Percentiles rank a stretch among this genome's conserved stretches.
phyloP scores from a whole-genome alignment of 2,329 filamentous ascomycete genomes.

The Colletotrichum scovillei region DNA sequence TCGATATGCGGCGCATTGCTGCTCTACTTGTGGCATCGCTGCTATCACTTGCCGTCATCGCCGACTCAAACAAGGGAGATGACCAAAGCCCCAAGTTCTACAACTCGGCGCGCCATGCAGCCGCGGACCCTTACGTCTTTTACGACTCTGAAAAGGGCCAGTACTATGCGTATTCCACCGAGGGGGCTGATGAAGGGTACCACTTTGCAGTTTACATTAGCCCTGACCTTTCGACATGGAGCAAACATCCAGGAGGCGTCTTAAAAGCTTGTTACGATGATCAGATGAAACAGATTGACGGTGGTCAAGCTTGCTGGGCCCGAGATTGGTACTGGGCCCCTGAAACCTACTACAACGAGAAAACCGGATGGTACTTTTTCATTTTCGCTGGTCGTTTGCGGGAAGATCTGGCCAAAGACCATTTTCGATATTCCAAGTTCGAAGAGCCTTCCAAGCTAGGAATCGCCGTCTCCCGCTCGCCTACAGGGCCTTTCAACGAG shows the following conservation, averaged over 20 bases:
- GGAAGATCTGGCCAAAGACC: constrained; percentile 44
- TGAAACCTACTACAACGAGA: constrained; percentile 48
- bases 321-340: constrained; percentile 51
- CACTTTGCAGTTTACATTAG: constrained; percentile 50
- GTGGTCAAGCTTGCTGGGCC: constrained; percentile 49
- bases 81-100: constrained; percentile 43
- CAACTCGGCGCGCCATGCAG: constrained; percentile 46
- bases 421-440: constrained; percentile 48
- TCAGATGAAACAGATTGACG: constrained; percentile 42
- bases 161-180: constrained; percentile 51
- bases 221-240: constrained; percentile 50
- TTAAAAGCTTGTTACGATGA: constrained; percentile 46
- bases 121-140: constrained; percentile 47
- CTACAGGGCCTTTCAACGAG: constrained; percentile 47
- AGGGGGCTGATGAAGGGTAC: constrained; percentile 46
- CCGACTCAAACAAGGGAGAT: neutral
- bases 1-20: neutral
- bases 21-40: neutral
- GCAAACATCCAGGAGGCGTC: constrained; percentile 45
- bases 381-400: constrained; percentile 49
- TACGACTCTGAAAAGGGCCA: constrained; percentile 43
- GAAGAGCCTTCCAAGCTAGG: constrained; percentile 50
- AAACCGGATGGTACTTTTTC: constrained; percentile 51
- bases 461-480: constrained; percentile 48
- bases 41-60: neutral